Conservation (phyloP, 2,329 filamentous ascomycete species). For the Penicillium thymicola region DNA sequence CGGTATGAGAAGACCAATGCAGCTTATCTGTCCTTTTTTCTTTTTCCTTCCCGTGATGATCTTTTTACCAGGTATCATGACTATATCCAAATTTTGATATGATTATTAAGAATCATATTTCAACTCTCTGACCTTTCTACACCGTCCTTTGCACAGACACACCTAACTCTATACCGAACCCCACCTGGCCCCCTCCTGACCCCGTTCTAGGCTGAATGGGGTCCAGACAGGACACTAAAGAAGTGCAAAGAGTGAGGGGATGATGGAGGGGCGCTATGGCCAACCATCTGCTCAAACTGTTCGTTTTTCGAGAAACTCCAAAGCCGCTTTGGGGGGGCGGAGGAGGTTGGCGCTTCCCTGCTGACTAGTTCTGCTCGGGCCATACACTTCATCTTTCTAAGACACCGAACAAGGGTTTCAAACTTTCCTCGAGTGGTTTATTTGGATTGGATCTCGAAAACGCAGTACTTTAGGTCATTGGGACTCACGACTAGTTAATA, state of each 20-base stretch:
- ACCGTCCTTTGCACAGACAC: conserved; percentile 4
- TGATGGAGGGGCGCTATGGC: conserved; percentile 11
- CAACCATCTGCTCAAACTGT: conserved; percentile 10
- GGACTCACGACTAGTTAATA: too few species aligned
- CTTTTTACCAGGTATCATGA: too few species aligned
- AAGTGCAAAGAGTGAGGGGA: conserved; percentile 7
- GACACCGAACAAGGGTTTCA: too few species aligned
- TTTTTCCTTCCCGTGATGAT: too few species aligned
- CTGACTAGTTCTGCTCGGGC: conserved; percentile 7
- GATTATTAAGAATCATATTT: not conserved
- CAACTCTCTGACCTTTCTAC: not conserved
- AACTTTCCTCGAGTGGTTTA: too few species aligned
- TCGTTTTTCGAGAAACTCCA: conserved; percentile 5
- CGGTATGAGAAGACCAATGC: too few species aligned
- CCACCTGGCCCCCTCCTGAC: not conserved
- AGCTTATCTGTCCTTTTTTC: not conserved
- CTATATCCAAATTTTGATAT: too few species aligned
- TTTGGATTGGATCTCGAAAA: too few species aligned
- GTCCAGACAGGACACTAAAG: conserved; percentile 2
- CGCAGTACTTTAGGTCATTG: too few species aligned
- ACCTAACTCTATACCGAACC: not conserved
- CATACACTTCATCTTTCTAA: conserved; percentile 9
- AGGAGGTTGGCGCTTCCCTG: conserved; percentile 3
- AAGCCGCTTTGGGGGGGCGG: not conserved
- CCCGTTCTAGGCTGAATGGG: conserved; percentile 1